Percentiles rank a stretch among this genome's conserved stretches.
phyloP scores from a whole-genome alignment of 73 alveolate genomes.

The Durusdinium trenchii region DNA sequence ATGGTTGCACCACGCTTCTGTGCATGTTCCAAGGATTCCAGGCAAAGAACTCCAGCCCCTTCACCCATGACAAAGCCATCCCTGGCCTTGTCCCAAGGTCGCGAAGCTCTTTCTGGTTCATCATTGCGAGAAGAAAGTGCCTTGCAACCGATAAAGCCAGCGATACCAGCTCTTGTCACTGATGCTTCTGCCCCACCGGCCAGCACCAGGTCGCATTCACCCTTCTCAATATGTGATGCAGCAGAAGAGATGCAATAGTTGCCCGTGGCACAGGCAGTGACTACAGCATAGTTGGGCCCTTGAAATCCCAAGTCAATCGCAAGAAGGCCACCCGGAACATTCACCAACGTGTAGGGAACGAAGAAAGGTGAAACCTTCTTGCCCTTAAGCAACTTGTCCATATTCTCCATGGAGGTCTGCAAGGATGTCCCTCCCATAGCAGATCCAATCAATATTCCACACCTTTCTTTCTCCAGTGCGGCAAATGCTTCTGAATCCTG shows the following conservation, averaged over 20 bases:
- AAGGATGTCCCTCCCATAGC: slow-evolving; percentile 82
- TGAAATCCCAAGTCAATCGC: slow-evolving; percentile 78
- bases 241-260: slow-evolving; percentile 85
- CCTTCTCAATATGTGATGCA: slow-evolving; percentile 73
- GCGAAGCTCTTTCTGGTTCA: slow-evolving; percentile 80
- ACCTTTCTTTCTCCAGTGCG: slow-evolving; percentile 61
- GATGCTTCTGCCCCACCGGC: slow-evolving; percentile 93
- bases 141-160: slow-evolving; percentile 80
- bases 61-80: slow-evolving; percentile 95
- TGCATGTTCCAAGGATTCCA: slow-evolving; percentile 88
- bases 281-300: slow-evolving; percentile 89
- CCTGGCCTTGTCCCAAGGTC: slow-evolving; percentile 91
- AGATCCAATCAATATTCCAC: slow-evolving; percentile 78
- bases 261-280: slow-evolving; percentile 91
- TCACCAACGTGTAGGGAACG: slow-evolving; percentile 83
- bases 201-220: slow-evolving; percentile 71
- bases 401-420: slow-evolving; percentile 68
- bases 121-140: slow-evolving; percentile 91
- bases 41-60: slow-evolving; percentile 87
- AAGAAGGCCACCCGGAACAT: slow-evolving; percentile 83
- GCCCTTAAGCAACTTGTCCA: slow-evolving; percentile 92
- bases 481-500: slow-evolving; percentile 62
- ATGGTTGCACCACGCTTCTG: slow-evolving; percentile 74
- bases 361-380: slow-evolving; percentile 69
- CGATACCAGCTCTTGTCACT: slow-evolving; percentile 67